Evolutionary conservation across 495 filamentous ascomycete genomes (phyloP).

Genomic region (Lasiosphaeris hirsuta): DNA sequence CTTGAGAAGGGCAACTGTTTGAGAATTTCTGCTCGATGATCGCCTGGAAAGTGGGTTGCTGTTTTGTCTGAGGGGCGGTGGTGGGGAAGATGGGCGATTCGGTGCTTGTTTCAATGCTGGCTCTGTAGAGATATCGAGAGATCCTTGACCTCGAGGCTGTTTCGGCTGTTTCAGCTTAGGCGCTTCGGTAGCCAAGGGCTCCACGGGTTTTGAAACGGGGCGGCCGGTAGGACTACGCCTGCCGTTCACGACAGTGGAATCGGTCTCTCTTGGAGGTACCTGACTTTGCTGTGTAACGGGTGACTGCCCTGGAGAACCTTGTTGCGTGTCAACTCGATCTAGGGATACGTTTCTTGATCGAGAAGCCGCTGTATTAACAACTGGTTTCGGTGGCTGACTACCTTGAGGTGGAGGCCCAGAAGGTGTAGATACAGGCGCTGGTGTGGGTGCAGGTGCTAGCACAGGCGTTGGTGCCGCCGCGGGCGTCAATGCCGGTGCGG

Average conservation of each 20-base stretch:
- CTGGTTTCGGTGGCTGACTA: slow-evolving; percentile 70
- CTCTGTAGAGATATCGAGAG: slow-evolving; percentile 49
- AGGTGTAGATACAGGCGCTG: slow-evolving; percentile 54
- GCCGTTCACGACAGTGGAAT: slow-evolving; percentile 50
- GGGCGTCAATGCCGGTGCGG: too few relatives aligned
- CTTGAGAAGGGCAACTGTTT: slow-evolving; percentile 63
- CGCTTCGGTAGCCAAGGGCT: slow-evolving; percentile 23
- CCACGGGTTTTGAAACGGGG: slow-evolving; percentile 29
- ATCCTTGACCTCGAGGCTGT: slow-evolving; percentile 43
- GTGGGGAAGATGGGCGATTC: slow-evolving; percentile 48
- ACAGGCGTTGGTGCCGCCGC: too few relatives aligned
- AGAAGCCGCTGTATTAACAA: slow-evolving; percentile 23
- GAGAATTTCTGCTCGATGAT: slow-evolving; percentile 52
- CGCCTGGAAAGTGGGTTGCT: slow-evolving; percentile 49
- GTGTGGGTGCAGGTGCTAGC: too few relatives aligned
- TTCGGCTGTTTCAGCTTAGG: slow-evolving; percentile 32
- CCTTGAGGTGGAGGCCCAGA: slow-evolving; percentile 83
- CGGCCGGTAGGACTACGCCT: slow-evolving; percentile 58
- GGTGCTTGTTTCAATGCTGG: slow-evolving; percentile 39
- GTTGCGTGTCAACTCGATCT: slow-evolving; percentile 35
- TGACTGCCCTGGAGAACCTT: slow-evolving; percentile 47
- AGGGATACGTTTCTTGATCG: slow-evolving; percentile 39
- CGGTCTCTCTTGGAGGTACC: slow-evolving; percentile 36
- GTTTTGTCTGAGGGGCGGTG: slow-evolving; percentile 48
- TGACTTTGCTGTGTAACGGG: slow-evolving; percentile 50